Evolutionary conservation across 2,329 filamentous ascomycete species (phyloP), one percentile per base, ranked within the genome.

Genomic region (Dactylellina haptotyla): DNA sequence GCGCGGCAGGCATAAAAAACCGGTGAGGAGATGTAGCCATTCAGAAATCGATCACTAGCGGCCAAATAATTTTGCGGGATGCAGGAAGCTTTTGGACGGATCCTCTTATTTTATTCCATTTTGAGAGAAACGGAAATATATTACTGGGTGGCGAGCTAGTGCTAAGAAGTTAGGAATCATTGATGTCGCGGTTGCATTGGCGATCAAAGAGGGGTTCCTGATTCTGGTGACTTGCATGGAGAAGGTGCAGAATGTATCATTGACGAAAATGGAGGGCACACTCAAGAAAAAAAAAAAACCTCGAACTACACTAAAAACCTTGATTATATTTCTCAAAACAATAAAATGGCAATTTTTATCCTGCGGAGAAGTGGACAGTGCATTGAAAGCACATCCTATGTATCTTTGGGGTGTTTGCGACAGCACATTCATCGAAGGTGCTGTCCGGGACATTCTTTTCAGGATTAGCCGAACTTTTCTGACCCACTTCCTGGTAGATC

Each of bases 61-160:
- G 58, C 10, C 66, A 71, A 71, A 71, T 71, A 71, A 64, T 71
- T 71, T 58, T 71, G 66, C 66, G 66, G 50, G 46, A 46, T 25
- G 45, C 28, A 56, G 46, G 41, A 57, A 34, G 46, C 46, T 28
- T 54, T 30, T 30, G 18, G 28, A 51, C 43, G 58, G 37, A 37
- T 26, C 53, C 58, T 45, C 23, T 8, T 4, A 46, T 41, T n/a
- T n/a, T n/a, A n/a, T n/a, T n/a, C n/a, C 12, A n/a, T 41, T 41
- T 41, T 5, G 16, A 4, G 20, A 46, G 16, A 20, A 25, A 18
- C 20, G 16, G 16, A 18, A 46, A 20, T 25, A 20, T n/a, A n/a
- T n/a, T n/a, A n/a, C n/a, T n/a, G n/a, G n/a, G n/a, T n/a, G n/a
- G n/a, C n/a, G n/a, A n/a, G 18, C 8, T 46, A 20, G 12, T 46